Evolutionary conservation across 257 asterid species (phyloP), one percentile per base, ranked within the genome.

Genomic region (Solanum sitiens): DNA sequence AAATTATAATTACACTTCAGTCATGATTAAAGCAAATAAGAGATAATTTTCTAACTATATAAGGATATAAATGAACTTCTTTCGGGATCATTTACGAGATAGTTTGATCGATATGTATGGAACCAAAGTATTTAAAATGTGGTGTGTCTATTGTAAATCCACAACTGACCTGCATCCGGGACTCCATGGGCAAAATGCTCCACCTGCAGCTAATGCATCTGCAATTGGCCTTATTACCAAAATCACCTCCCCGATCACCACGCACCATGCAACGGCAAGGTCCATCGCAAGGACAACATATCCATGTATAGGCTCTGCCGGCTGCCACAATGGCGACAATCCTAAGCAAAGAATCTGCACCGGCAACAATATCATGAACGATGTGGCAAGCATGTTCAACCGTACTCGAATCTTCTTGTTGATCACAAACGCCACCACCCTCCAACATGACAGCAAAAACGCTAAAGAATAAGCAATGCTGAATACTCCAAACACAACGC

Each of bases 191-290:
- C 86, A 32, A 85, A 65, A 79, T 4, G 85, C 90, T 23, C 87
- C 92, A 2, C 91, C 94, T 3, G 94, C 98, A 2, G 90, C 93
- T 16, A 94, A 86, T 7, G 98, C 92, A 23, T 94, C 98, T 0
- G 71, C 89, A n/a, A 93, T 93, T 1, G 98, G 98, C 92, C 87
- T 94, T 25, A 96, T 89, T 44, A 96, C 94, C 91, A 96, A 75
- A 37, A 96, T 89, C 4, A 93, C 86, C 93, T 93, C 94, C 61
- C 93, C 98, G 6, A 93, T 93, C 20, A 79, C 91, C 90, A 93
- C 87, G 86, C 93, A 90, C 88, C 90, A 88, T 15, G 93, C 88
- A 11, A 93, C 92, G 9, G 92, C 90, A 3, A 90, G 83, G 86
- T 94, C 94, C 93, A 91, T 89, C 13, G 87, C 91, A 15, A 94